phyloP scores from a whole-genome alignment of 202 grass and related monocot genomes.

The Zizania palustris region DNA sequence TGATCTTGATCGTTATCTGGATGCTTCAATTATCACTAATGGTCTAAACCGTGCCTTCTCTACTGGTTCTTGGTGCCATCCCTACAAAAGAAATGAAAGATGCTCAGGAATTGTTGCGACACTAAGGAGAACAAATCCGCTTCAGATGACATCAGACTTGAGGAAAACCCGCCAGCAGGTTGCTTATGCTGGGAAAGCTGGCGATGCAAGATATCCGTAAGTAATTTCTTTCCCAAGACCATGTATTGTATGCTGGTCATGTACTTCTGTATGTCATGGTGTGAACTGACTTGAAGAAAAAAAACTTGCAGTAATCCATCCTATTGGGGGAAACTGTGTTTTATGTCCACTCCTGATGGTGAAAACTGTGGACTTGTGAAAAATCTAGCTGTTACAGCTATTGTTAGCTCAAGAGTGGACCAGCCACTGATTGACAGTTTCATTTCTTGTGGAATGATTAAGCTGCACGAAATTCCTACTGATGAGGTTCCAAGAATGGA shows the following conservation, averaged over 20 bases:
- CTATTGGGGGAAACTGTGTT: slow-evolving; percentile 94
- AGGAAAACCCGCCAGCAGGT: slow-evolving; percentile 92
- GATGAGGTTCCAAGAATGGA: slow-evolving; percentile 50
- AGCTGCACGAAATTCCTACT: slow-evolving; percentile 61
- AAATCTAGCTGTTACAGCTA: slow-evolving; percentile 85
- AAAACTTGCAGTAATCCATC: slow-evolving; percentile 80
- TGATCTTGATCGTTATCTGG: slow-evolving; percentile 59
- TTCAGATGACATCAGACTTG: slow-evolving; percentile 87
- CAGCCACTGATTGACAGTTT: slow-evolving; percentile 72
- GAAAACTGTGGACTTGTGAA: slow-evolving; percentile 99
- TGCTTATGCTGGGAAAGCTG: slow-evolving; percentile 94
- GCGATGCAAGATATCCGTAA: slow-evolving; percentile 98
- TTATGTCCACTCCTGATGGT: slow-evolving; percentile 94
- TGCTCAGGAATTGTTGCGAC: slow-evolving; percentile 79
- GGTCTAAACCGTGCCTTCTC: slow-evolving; percentile 86
- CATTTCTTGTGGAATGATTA: slow-evolving; percentile 84
- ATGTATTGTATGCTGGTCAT: slow-evolving; percentile 21
- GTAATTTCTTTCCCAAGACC: slow-evolving; percentile 60
- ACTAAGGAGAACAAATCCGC: slow-evolving; percentile 86
- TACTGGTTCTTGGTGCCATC: slow-evolving; percentile 92
- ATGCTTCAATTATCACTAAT: slow-evolving; percentile 83
- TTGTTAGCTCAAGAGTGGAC: slow-evolving; percentile 75
- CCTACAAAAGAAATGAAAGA: slow-evolving; percentile 72
- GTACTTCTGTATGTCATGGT: slow-evolving; percentile 26
- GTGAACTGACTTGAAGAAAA: slow-evolving; percentile 31